These are phyloP conservation scores for Ricinus communis DNA, from an alignment of 345 rosid genomes.

Conservation along the genomic window DNA sequence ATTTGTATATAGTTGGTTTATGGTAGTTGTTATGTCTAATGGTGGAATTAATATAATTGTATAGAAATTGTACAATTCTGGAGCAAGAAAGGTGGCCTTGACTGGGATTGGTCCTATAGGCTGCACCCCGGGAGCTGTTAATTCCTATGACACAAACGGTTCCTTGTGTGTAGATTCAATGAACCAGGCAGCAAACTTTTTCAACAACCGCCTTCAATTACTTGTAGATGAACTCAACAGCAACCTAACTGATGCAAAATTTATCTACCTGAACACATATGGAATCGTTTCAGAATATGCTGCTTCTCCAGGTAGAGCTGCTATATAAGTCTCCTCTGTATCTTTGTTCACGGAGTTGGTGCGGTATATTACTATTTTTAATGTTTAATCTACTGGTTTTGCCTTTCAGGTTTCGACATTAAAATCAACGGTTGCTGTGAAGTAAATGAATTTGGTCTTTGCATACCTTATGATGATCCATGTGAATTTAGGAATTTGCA, in stretches of 20 bases:
- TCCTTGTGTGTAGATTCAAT: constrained; percentile 16
- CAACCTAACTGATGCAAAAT: constrained; percentile 10
- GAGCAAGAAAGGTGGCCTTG: constrained; percentile 31
- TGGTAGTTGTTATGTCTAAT: too few relatives aligned
- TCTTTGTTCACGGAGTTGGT: too few relatives aligned
- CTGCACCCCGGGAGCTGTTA: constrained; percentile 18
- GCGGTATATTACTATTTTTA: too few relatives aligned
- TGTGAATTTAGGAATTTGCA: neutral
- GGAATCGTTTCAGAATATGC: neutral
- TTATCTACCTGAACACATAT: constrained; percentile 14
- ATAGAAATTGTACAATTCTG: constrained; percentile 19
- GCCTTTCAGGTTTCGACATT: constrained; percentile 3
- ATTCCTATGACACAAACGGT: neutral
- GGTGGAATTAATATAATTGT: too few relatives aligned
- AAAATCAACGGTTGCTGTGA: constrained; percentile 13
- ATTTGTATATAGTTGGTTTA: too few relatives aligned
- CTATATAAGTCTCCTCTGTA: too few relatives aligned
- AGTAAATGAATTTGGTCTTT: constrained; percentile 14
- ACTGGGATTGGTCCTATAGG: constrained; percentile 17
- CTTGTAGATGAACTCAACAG: constrained; percentile 12
- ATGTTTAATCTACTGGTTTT: too few relatives aligned
- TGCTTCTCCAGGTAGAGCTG: neutral
- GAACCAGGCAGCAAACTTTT: constrained; percentile 23
- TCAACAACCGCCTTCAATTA: constrained; percentile 12
- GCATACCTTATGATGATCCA: neutral